Conservation (phyloP, 139 green algal species). For the Deuterostichococcus epilithicus region DNA sequence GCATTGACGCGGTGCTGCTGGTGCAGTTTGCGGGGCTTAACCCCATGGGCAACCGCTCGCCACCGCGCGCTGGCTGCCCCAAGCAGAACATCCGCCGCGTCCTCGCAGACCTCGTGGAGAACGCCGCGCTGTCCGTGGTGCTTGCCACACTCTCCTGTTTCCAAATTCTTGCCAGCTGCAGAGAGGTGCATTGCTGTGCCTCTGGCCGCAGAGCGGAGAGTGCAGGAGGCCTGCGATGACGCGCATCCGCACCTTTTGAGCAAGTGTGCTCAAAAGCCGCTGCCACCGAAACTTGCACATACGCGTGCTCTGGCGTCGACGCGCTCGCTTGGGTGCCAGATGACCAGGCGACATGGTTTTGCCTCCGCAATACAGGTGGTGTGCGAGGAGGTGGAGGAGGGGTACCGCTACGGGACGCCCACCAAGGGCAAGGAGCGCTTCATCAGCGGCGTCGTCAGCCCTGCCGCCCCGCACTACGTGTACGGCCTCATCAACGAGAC, state of each 20-base stretch:
- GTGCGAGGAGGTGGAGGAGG: slow-evolving; percentile 45
- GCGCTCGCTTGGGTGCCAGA: too few species aligned
- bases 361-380: slow-evolving; percentile 35
- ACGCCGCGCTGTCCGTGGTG: slow-evolving; percentile 54
- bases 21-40: slow-evolving; percentile 77
- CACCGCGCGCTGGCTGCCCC: slow-evolving; percentile 76
- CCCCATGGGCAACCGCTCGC: slow-evolving; percentile 54
- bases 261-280: too few species aligned
- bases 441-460: slow-evolving; percentile 50
- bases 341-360: too few species aligned
- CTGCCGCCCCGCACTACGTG: slow-evolving; percentile 55
- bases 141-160: background rate
- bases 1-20: slow-evolving; percentile 81
- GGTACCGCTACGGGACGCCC: slow-evolving; percentile 36
- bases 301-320: too few species aligned
- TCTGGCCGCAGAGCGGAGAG: too few species aligned
- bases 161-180: too few species aligned
- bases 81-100: slow-evolving; percentile 55
- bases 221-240: too few species aligned
- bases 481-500: slow-evolving; percentile 32
- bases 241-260: too few species aligned
- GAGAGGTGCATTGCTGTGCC: too few species aligned
- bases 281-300: background rate
- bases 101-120: slow-evolving; percentile 53
- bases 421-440: slow-evolving; percentile 56